Base-by-base conservation (phyloP, 1,284 basidiomycete genomes). In the Boletus subluridellus region DNA sequence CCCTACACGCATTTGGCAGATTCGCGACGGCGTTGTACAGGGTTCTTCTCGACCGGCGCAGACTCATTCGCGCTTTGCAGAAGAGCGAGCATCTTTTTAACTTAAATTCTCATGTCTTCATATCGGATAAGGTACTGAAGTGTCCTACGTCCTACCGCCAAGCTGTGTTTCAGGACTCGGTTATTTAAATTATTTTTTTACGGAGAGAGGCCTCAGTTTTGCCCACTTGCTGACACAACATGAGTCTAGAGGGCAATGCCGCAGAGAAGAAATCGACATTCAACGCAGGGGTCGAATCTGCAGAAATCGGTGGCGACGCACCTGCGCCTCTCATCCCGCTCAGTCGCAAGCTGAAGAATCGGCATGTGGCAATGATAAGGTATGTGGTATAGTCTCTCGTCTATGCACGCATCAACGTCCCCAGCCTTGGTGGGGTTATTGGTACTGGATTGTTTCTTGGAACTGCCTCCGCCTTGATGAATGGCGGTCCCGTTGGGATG, bases 361-460 rank as follows among this genome's bases (percentile, higher is more conserved):
- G 57, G 3, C 67, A 69, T 59, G 49, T 67, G 30, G 60, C 58
- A 11, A 69, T 70, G 69, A 69, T 70, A 45, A 61, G 69, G 67
- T 61, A 49, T 14, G 39, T 49, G 12, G 15, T 2, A 17, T 17
- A n/a, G 5, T 30, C 49, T 30, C 42, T 37, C 9, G 14, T 53
- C n/a, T 5, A 9, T 24, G 4, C 45, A 24, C 9, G 12, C 11
- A 6, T 42, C 8, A 12, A 64, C 17, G n/a, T 53, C 32, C 17
- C 38, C n/a, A 67, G 67, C 49, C 58, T 66, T 37, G 76, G 75
- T 24, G 78, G 79, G 32, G 78, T 79, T 5, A 79, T 80, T 44
- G 79, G 79, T 6, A 81, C 78, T 3, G 79, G 79, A 15, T 70
- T 80, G 5, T 77, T 77, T 61, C 68, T 81, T 3, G 73, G 75